Conservation (phyloP, 352 stramenopile species). For the Phytophthora pseudosyringae region DNA sequence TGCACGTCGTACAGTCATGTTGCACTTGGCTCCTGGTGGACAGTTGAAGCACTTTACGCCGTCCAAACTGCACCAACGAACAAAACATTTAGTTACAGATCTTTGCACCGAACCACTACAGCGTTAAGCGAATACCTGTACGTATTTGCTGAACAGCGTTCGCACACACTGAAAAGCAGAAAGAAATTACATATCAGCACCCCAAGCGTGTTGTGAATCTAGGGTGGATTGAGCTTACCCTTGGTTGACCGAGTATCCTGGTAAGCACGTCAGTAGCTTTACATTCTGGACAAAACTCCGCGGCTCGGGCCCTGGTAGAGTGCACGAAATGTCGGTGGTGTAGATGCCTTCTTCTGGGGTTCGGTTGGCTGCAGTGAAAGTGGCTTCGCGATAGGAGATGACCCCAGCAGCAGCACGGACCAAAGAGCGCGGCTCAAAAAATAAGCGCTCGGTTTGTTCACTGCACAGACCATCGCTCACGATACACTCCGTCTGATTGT, state of each 20-base stretch:
- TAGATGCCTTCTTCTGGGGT: conserved; percentile 37
- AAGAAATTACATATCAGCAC: not conserved
- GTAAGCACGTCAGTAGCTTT: conserved; percentile 44
- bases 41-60: conserved; percentile 63
- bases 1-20: conserved; percentile 55
- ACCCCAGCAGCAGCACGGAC: conserved; percentile 41
- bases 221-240: conserved; percentile 25
- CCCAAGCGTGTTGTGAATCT: not conserved
- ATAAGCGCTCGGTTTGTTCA: conserved; percentile 19
- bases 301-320: conserved; percentile 36
- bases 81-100: not conserved
- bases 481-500: conserved; percentile 51
- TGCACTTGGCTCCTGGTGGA: conserved; percentile 53
- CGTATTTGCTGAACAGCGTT: conserved; percentile 51
- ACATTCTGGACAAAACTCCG: conserved; percentile 45
- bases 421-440: conserved; percentile 42
- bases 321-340: conserved; percentile 51
- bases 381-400: conserved; percentile 47
- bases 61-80: conserved; percentile 49
- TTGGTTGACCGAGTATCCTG: conserved; percentile 52
- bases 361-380: conserved; percentile 37
- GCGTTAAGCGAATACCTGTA: conserved; percentile 45
- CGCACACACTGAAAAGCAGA: conserved; percentile 47
- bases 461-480: conserved; percentile 27
- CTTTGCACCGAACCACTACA: not conserved